phyloP scores from a whole-genome alignment of 1,284 basidiomycete genomes.

The Ceratobasidium sp. region DNA sequence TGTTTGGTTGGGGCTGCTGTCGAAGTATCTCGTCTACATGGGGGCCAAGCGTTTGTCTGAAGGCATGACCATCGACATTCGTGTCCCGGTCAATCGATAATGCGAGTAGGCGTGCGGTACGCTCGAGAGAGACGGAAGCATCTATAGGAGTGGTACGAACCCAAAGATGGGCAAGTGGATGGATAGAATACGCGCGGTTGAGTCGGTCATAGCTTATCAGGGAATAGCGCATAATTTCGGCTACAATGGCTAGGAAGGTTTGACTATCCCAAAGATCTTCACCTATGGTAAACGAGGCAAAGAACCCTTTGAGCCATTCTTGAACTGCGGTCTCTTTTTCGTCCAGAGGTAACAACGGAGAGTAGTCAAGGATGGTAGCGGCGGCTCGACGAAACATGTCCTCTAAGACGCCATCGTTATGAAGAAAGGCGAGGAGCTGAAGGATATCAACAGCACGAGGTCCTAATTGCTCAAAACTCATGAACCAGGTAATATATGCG shows the following conservation, averaged over 20 bases:
- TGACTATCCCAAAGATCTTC: conserved; percentile 1
- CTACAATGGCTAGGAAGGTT: background rate
- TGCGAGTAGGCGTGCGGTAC: background rate
- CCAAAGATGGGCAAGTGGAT: conserved; percentile 13
- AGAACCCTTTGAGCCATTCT: conserved; percentile 9
- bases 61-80: background rate
- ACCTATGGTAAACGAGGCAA: background rate
- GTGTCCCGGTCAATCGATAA: background rate
- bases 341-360: background rate
- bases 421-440: background rate
- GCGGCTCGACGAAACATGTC: conserved; percentile 12
- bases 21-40: background rate
- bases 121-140: background rate
- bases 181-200: conserved; percentile 1
- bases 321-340: background rate
- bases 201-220: conserved; percentile 10
- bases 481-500: conserved; percentile 18
- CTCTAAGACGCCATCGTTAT: conserved; percentile 7
- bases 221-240: conserved; percentile 7
- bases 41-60: background rate
- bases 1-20: background rate
- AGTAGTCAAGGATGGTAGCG: background rate
- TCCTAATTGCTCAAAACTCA: conserved; percentile 11
- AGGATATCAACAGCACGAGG: background rate
- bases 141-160: background rate